phyloP scores from a whole-genome alignment of 2,329 filamentous ascomycete species.

The Penicillium psychrosexuale region DNA sequence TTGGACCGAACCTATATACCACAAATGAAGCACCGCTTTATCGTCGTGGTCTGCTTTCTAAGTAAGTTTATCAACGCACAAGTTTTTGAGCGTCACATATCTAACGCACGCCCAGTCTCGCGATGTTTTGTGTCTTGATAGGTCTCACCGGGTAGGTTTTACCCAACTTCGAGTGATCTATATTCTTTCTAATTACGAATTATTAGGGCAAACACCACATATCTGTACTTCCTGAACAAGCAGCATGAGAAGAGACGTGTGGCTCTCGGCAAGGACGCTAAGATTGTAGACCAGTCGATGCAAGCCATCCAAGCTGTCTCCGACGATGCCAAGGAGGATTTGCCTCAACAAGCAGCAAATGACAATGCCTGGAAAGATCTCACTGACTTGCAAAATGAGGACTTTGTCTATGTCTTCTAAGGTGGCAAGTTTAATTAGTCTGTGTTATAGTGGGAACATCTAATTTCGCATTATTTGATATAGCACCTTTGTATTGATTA shows the following conservation, averaged over 20 bases:
- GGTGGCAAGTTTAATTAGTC: not conserved
- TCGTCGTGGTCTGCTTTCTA: slow-evolving; percentile 56
- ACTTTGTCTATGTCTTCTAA: slow-evolving; percentile 60
- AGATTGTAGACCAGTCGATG: slow-evolving; percentile 60
- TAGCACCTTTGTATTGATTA: not conserved
- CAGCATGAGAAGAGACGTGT: slow-evolving; percentile 55
- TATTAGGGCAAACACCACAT: slow-evolving; percentile 40
- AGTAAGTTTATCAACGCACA: slow-evolving; percentile 32
- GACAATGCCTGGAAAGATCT: slow-evolving; percentile 57
- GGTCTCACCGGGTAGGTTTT: slow-evolving; percentile 46
- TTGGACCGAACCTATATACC: slow-evolving; percentile 64
- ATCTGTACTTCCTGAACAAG: slow-evolving; percentile 54
- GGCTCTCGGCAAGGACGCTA: slow-evolving; percentile 57
- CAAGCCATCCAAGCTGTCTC: slow-evolving; percentile 37
- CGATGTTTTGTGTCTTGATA: slow-evolving; percentile 60
- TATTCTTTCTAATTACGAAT: not conserved
- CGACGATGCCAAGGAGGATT: slow-evolving; percentile 28
- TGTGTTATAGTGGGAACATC: not conserved
- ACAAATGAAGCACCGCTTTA: slow-evolving; percentile 60
- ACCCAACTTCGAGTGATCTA: not conserved
- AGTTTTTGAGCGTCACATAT: not conserved
- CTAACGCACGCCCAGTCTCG: slow-evolving; percentile 40
- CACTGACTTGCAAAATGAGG: slow-evolving; percentile 61
- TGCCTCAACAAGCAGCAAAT: slow-evolving; percentile 31
- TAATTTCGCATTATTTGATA: not conserved